Percentiles rank a stretch among this genome's conserved stretches.
Conservation (phyloP, 2,329 filamentous ascomycete genomes). For the Microcyclosporella mali region DNA sequence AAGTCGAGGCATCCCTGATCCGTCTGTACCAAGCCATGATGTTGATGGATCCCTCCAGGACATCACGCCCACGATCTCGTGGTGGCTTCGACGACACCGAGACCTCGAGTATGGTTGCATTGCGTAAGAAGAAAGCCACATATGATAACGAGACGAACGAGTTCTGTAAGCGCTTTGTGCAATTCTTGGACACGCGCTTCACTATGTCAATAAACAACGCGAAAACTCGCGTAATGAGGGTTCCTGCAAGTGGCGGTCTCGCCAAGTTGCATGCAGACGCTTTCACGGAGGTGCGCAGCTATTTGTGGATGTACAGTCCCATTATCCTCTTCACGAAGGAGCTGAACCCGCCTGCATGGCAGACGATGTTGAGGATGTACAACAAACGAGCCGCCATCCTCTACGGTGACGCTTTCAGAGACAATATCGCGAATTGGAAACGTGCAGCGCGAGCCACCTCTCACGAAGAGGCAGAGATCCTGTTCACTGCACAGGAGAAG, state of each 20-base stretch:
- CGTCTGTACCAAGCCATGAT: constrained; percentile 86
- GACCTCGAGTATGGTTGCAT: constrained; percentile 77
- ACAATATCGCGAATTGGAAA: constrained; percentile 69
- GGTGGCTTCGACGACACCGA: constrained; percentile 63
- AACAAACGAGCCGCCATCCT: constrained; percentile 68
- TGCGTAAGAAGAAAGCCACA: constrained; percentile 89
- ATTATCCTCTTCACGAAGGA: constrained; percentile 84
- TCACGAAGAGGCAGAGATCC: constrained; percentile 43
- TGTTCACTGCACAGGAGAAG: constrained; percentile 89
- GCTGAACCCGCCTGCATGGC: constrained; percentile 75
- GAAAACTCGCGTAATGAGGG: constrained; percentile 33
- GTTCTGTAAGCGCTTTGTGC: constrained; percentile 73
- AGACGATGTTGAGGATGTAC: constrained; percentile 70
- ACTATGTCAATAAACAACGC: constrained; percentile 60
- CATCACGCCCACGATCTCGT: constrained; percentile 37
- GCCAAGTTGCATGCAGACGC: constrained; percentile 58
- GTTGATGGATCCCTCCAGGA: constrained; percentile 79
- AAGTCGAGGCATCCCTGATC: constrained; percentile 71
- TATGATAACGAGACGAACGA: constrained; percentile 69
- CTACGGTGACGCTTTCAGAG: constrained; percentile 76
- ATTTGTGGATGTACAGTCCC: constrained; percentile 82
- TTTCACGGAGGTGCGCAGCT: constrained; percentile 63
- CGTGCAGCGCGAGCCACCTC: constrained; percentile 25
- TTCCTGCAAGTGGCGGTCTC: constrained; percentile 35
- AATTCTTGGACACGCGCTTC: constrained; percentile 78